Percentiles rank a stretch among this genome's conserved stretches.
These are phyloP conservation scores for Calocera viscosa DNA, from an alignment of 768 basidiomycete genomes.

Conservation along the genomic window DNA sequence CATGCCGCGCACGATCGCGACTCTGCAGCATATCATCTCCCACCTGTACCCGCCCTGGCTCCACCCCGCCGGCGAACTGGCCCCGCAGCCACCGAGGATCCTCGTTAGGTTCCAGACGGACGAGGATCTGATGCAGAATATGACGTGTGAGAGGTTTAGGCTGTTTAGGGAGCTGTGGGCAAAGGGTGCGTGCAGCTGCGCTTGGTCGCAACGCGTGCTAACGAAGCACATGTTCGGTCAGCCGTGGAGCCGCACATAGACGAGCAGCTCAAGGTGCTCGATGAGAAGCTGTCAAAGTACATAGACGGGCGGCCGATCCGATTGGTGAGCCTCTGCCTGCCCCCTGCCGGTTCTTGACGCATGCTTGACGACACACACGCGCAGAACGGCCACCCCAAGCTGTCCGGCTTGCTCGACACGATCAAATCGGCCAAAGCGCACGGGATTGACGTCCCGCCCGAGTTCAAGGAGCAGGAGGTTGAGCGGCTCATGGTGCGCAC, in stretches of 20 bases:
- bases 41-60: conserved; percentile 49
- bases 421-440: conserved; percentile 59
- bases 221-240: too few relatives aligned
- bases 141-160: conserved; percentile 7
- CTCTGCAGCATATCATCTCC: conserved; percentile 57
- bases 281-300: conserved; percentile 55
- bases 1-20: conserved; percentile 64
- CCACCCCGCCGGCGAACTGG: neutral
- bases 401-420: conserved; percentile 19
- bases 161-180: conserved; percentile 3
- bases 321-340: conserved; percentile 26
- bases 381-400: neutral
- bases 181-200: neutral
- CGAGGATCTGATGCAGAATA: conserved; percentile 8
- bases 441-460: conserved; percentile 54
- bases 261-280: conserved; percentile 28
- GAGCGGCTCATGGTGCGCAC: conserved; percentile 45
- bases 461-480: conserved; percentile 52
- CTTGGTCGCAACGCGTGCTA: neutral
- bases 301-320: conserved; percentile 55
- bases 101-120: conserved; percentile 10
- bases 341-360: neutral
- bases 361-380: neutral
- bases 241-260: conserved; percentile 5
- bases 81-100: neutral